A percentile compares a stretch with the other conserved stretches of the same genome.
These are phyloP conservation scores for Populus tomentosa DNA, from an alignment of 441 rosid species.

Conservation along the genomic window DNA sequence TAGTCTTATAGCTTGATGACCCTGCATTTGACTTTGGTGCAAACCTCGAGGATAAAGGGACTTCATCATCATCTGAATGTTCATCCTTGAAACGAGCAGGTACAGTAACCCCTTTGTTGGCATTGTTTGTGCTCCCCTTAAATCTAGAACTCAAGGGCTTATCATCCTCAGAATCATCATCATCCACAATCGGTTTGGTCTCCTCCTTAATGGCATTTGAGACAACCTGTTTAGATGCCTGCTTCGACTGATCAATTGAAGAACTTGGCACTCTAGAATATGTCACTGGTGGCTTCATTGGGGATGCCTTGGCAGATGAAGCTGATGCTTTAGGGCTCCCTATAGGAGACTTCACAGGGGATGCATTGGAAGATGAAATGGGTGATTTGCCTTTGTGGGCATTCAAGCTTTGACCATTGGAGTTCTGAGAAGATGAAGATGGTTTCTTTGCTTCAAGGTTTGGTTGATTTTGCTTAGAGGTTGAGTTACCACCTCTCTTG, in stretches of 20 bases:
- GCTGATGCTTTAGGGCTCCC: conserved; percentile 57
- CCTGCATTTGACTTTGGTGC: conserved; percentile 37
- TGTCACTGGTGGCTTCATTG: conserved; percentile 36
- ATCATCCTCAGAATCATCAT: conserved; percentile 60
- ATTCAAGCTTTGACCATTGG: conserved; percentile 49
- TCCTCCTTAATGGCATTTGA: conserved; percentile 43
- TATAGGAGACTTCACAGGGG: conserved; percentile 49
- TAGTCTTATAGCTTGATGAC: conserved; percentile 41
- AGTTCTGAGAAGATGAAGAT: conserved; percentile 28
- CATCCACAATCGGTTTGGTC: conserved; percentile 21
- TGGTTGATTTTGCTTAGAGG: conserved; percentile 45
- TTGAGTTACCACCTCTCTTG: conserved; percentile 44
- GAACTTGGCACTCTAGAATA: conserved; percentile 32
- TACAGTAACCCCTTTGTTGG: conserved; percentile 32
- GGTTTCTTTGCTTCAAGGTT: conserved; percentile 40
- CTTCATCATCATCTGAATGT: conserved; percentile 60
- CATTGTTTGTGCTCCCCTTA: conserved; percentile 37
- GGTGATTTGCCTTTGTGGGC: conserved; percentile 36
- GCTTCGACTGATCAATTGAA: conserved; percentile 32
- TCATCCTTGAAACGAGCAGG: conserved; percentile 41
- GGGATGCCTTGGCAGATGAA: conserved; percentile 48
- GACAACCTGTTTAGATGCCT: conserved; percentile 23
- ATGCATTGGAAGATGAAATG: conserved; percentile 41
- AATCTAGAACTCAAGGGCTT: conserved; percentile 57
- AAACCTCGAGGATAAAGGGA: conserved; percentile 54